Evolutionary conservation across 208 protist species (phyloP).

Genomic region (Leptomonas seymouri): DNA sequence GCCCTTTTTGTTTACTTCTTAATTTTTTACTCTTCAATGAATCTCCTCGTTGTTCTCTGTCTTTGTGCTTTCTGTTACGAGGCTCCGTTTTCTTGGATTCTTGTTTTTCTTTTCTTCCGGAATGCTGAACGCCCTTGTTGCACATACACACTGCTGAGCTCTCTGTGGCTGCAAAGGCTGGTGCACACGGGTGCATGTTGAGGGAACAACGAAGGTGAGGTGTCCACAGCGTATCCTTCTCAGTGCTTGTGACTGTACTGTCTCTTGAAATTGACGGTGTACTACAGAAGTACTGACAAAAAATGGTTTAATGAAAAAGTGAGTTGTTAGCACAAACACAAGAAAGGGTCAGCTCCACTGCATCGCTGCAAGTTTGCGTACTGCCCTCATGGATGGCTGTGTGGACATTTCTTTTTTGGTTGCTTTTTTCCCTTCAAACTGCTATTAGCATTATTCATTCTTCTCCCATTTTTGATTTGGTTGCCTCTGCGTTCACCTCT

Average conservation of each 20-base stretch:
- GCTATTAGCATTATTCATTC: background rate
- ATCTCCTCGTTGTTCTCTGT: no score
- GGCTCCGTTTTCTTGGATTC: no score
- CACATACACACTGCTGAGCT: no score
- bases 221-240: background rate
- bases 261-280: background rate
- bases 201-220: background rate
- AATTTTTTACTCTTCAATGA: no score
- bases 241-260: background rate
- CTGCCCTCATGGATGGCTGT: no score
- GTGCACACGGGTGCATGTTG: no score
- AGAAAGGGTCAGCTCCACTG: background rate
- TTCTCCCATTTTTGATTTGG: constrained; percentile 15
- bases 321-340: constrained; percentile 2
- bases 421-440: constrained; percentile 1
- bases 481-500: constrained; percentile 22
- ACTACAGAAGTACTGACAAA: background rate
- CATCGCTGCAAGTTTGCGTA: no score
- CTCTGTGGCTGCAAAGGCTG: no score
- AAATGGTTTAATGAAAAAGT: background rate
- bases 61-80: no score
- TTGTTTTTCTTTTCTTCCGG: no score
- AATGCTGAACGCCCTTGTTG: no score
- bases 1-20: no score
- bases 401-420: constrained; percentile 17